phyloP scores from a whole-genome alignment of 352 stramenopile genomes.

The Phytophthora agathidicida region DNA sequence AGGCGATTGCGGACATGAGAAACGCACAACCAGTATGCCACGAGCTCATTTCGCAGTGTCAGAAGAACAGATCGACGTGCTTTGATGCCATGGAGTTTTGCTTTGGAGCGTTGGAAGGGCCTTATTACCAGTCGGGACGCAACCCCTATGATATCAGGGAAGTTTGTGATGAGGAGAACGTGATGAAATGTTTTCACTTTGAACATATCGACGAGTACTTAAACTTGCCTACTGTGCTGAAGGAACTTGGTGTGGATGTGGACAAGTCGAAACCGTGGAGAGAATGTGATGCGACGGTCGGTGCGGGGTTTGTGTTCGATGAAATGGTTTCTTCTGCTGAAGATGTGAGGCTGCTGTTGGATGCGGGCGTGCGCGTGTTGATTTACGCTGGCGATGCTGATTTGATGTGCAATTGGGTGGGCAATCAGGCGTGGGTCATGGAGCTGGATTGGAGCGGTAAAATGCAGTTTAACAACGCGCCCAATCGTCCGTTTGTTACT shows the following conservation, averaged over 20 bases:
- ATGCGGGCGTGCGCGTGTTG: constrained; percentile 76
- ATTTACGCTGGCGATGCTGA: constrained; percentile 97
- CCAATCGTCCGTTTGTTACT: constrained; percentile 39
- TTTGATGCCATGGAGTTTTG: constrained; percentile 66
- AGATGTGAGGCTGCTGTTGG: constrained; percentile 87
- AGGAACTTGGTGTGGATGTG: constrained; percentile 48
- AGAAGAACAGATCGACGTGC: constrained; percentile 48
- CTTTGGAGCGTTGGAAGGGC: constrained; percentile 51
- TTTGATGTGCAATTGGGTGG: constrained; percentile 98
- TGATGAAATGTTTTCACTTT: constrained; percentile 79
- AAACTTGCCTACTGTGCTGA: constrained; percentile 59
- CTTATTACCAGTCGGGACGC: constrained; percentile 50
- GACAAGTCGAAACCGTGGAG: constrained; percentile 78
- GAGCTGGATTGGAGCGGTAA: constrained; percentile 93
- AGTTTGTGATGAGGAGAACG: constrained; percentile 45
- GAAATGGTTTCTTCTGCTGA: constrained; percentile 95
- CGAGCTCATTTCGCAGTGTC: constrained; percentile 57
- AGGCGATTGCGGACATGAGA: constrained; percentile 54
- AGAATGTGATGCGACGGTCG: constrained; percentile 94
- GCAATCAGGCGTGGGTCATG: constrained; percentile 95
- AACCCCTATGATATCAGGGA: constrained; percentile 84
- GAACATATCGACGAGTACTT: constrained; percentile 70
- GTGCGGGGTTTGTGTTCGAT: constrained; percentile 89
- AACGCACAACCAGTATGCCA: constrained; percentile 60
- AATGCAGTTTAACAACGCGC: constrained; percentile 78